Evolutionary conservation across 257 asterid species (phyloP), one percentile per base, ranked within the genome.

Genomic region (Fraxinus excelsior): DNA sequence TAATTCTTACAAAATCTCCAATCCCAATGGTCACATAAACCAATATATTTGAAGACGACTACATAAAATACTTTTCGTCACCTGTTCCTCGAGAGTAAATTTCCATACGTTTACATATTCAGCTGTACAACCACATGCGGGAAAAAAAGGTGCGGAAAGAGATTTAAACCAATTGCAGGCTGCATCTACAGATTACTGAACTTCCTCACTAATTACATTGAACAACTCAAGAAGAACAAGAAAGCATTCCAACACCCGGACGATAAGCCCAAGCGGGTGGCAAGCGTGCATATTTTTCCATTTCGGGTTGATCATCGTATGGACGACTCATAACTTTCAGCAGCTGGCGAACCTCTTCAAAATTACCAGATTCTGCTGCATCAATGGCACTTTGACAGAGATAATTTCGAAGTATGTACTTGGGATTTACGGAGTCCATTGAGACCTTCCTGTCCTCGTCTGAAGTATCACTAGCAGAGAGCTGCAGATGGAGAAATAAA

Each of bases 221-320:
- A 80, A 58, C 74, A 82, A 68, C 81, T 90, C 82, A 91, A 28
- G 99, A 96, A 70, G 99, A 96, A 85, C 99, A 96, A 60, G 99
- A 96, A 71, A 96, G 97, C 99, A 96, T 96, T 88, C 98, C 82
- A 12, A 96, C 99, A 0, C 99, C 98, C 0, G 98, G 99, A 60
- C 97, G 97, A 80, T 91, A 93, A 13, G 99, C 99, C 99, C 99
- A 96, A 18, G 98, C 99, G 0, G 99, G 98, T 67, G 99, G 98
- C 82, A 96, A 76, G 0, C 98, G 91, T 0, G 99, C 97, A 56
- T 93, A 96, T 80, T 90, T 93, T 68, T 91, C 99, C 99, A 96
- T 96, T 67, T 96, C 99, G 0, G 97, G 98, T 80, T 93, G 98
- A 44, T 96, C 99, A 16, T 96, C 96, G 21, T 87, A 93, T 1